phyloP scores from a whole-genome alignment of 1,284 basidiomycete species.

The Ceratobasidium sp. region DNA sequence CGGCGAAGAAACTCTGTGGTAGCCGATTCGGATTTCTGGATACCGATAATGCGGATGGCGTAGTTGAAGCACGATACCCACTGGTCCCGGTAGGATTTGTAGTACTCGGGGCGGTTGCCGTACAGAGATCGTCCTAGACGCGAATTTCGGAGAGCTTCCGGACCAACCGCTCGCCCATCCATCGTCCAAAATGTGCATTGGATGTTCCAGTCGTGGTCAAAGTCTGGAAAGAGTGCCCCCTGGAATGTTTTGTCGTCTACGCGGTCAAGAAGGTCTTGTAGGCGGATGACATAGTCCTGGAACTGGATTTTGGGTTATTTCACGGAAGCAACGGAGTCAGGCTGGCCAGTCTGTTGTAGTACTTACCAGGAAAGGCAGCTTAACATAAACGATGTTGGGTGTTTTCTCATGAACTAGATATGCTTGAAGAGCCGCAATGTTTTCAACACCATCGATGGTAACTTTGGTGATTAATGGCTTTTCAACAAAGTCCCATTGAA shows the following conservation, averaged over 20 bases:
- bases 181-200: background rate
- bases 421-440: background rate
- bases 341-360: background rate
- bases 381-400: background rate
- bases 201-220: background rate
- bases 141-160: background rate
- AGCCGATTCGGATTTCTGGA: conserved; percentile 5
- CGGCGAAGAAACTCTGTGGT: background rate
- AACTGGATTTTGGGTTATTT: background rate
- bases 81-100: background rate
- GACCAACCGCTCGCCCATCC: background rate
- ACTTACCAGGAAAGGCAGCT: background rate
- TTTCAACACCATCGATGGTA: background rate
- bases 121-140: background rate
- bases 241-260: background rate
- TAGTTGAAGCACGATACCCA: background rate
- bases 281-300: background rate
- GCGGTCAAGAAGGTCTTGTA: background rate
- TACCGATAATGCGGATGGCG: background rate
- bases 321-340: background rate
- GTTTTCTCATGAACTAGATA: background rate
- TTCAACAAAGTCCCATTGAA: background rate
- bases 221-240: background rate
- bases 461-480: background rate
- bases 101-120: background rate